phyloP scores from a whole-genome alignment of 2,329 filamentous ascomycete genomes.

The Monosporascus sp. region DNA sequence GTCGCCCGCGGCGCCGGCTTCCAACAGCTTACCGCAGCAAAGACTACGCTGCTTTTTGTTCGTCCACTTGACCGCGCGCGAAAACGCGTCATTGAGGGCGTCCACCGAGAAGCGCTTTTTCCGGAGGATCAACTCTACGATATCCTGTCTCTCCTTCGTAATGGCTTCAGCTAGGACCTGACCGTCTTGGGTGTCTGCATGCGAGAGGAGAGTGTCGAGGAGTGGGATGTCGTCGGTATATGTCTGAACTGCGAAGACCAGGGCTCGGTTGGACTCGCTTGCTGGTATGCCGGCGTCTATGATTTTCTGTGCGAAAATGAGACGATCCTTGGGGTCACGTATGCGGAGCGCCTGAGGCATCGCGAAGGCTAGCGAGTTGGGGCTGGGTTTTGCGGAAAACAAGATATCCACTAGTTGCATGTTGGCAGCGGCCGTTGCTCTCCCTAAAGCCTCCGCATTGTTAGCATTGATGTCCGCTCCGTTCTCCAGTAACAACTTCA shows the following conservation, averaged over 20 bases:
- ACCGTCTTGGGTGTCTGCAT: constrained; percentile 46
- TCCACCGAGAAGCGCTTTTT: constrained; percentile 32
- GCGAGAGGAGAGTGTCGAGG: constrained; percentile 37
- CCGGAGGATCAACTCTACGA: constrained; percentile 40
- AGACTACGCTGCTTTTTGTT: constrained; percentile 34
- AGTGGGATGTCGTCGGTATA: constrained; percentile 45
- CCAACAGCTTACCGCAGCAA: constrained; percentile 42
- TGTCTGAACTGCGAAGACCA: constrained; percentile 44
- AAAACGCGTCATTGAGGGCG: constrained; percentile 37
- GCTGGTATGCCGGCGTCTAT: constrained; percentile 44
- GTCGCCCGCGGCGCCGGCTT: constrained; percentile 38
- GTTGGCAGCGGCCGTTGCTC: constrained; percentile 42
- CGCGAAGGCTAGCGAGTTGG: constrained; percentile 41
- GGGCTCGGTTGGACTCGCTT: constrained; percentile 44
- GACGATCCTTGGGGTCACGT: constrained; percentile 43
- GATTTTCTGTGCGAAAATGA: constrained; percentile 45
- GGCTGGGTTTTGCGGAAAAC: constrained; percentile 35
- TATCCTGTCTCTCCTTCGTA: constrained; percentile 38
- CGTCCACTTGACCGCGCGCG: constrained; percentile 36
- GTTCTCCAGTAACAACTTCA: constrained; percentile 42
- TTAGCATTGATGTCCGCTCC: constrained; percentile 52
- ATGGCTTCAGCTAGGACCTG: constrained; percentile 43
- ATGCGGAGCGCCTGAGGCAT: constrained; percentile 50
- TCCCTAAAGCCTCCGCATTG: constrained; percentile 45
- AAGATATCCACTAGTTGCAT: constrained; percentile 43